Base-by-base conservation (phyloP, 1,139 yeast species). In the Scheffersomyces titani region DNA sequence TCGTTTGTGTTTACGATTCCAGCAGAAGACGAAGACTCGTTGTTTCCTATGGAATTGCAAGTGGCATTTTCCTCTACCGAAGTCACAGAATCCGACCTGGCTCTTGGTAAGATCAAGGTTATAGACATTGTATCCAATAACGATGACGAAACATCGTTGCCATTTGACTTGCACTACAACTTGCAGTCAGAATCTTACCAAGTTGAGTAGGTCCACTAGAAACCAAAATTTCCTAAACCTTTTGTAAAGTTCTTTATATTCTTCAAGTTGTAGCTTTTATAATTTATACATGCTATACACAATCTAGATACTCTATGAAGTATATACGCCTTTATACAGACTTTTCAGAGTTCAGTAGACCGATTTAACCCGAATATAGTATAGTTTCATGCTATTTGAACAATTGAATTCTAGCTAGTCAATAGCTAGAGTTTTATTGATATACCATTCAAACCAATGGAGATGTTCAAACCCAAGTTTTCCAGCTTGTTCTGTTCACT, bases 1-100 rank as follows among this genome's bases (percentile, higher is more conserved):
- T 86, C 92, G 48, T 88, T 94, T 71, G 97, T 91, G 70, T 88
- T 93, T 69, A 73, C 87, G 16, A 85, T 92, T 59, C 89, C 88
- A 62, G 90, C 88, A 7, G 86, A 80, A 52, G 87, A 85, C 59
- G 98, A 94, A 72, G 97, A 92, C 61, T 83, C 88, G 20, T 80
- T 94, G 67, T 93, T 92, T 90, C 99, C 99, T 61, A 86, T 94
- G 82, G 85, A 85, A 64, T 83, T 91, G 48, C 73, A 76, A 55
- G 87, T 88, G 70, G 75, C 75, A 51, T 57, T 71, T 47, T 65
- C 65, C 48, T 72, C 71, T 56, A 69, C 71, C n/a, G 72, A 70
- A 22, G 74, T 74, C 22, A 74, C 77, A 44, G 82, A 78, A 57
- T 65, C 71, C 51, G 82, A 78, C 55, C 64, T 66, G 48, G 71